A percentile compares a stretch with the other conserved stretches of the same genome.
Conservation (phyloP, 768 basidiomycete species). For the Leccinum uliginosum region DNA sequence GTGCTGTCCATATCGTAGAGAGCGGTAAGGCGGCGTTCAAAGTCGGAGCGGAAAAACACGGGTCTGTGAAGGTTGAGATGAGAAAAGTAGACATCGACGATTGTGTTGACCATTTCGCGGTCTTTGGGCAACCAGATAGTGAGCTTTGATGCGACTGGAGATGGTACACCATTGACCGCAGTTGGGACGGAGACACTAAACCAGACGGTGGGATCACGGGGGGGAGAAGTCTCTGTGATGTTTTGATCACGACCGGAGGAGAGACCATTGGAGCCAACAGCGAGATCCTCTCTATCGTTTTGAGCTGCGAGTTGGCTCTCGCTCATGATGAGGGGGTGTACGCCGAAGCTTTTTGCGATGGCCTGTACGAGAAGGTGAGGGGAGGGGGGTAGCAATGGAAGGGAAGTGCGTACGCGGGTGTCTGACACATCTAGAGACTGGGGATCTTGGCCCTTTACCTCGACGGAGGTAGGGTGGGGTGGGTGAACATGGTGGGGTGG, state of each 20-base stretch:
- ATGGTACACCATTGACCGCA: conserved; percentile 32
- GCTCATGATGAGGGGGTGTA: conserved; percentile 64
- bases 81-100: conserved; percentile 69
- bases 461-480: conserved; percentile 19
- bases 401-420: conserved; percentile 41
- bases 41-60: conserved; percentile 64
- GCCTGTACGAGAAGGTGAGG: conserved; percentile 36
- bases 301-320: conserved; percentile 52
- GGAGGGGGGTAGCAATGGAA: background rate
- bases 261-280: conserved; percentile 70
- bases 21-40: conserved; percentile 57
- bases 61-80: conserved; percentile 80
- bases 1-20: conserved; percentile 57
- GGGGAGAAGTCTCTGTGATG: conserved; percentile 47
- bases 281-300: conserved; percentile 67
- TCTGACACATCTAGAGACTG: conserved; percentile 76
- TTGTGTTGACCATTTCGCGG: conserved; percentile 54
- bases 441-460: conserved; percentile 74
- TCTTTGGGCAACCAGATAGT: conserved; percentile 74
- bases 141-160: conserved; percentile 26
- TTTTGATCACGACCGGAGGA: conserved; percentile 65
- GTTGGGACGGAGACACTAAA: conserved; percentile 49
- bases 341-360: conserved; percentile 77
- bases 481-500: conserved; percentile 22
- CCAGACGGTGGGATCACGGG: conserved; percentile 64